These are phyloP conservation scores for Cylindrotheca closterium DNA, from an alignment of 108 stramenopile species.

Conservation along the genomic window DNA sequence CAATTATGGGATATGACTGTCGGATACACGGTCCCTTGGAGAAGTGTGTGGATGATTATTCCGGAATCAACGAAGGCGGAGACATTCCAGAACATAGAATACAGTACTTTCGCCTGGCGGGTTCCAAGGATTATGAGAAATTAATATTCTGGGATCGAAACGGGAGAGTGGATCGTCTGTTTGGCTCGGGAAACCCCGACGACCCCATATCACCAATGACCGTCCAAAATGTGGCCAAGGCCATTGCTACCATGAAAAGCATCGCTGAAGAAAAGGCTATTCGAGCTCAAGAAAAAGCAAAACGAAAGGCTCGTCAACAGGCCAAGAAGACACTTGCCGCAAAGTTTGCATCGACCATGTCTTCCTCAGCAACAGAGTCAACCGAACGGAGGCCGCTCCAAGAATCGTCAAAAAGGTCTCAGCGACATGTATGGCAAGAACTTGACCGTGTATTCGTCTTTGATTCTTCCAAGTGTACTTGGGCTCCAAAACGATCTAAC, in stretches of 20 bases:
- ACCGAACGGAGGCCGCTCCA: too few species aligned
- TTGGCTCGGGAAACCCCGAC: slow-evolving; percentile 18
- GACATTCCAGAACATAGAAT: slow-evolving; percentile 36
- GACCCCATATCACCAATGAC: slow-evolving; percentile 1
- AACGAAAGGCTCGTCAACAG: slow-evolving; percentile 1
- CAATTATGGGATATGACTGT: slow-evolving; percentile 23
- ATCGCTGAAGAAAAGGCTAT: slow-evolving; percentile 8
- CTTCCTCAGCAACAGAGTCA: too few species aligned
- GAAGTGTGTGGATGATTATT: slow-evolving; percentile 15
- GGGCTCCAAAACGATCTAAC: neutral
- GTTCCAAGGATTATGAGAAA: neutral
- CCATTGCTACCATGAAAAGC: slow-evolving; percentile 20
- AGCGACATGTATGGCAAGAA: neutral
- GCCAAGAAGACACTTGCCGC: slow-evolving; percentile 6
- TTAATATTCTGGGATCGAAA: slow-evolving; percentile 19
- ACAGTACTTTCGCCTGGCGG: slow-evolving; percentile 17
- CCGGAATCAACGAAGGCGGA: slow-evolving; percentile 20
- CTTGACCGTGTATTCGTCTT: neutral
- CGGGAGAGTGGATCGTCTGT: slow-evolving; percentile 1
- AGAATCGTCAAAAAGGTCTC: neutral
- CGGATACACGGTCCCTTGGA: slow-evolving; percentile 35
- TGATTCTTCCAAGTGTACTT: neutral
- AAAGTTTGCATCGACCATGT: neutral
- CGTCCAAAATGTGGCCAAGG: neutral
- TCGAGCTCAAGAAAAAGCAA: slow-evolving; percentile 8